Evolutionary conservation across 2,329 filamentous ascomycete genomes (phyloP), one percentile per base, ranked within the genome.

Genomic region (Thielaviopsis ethacetica): DNA sequence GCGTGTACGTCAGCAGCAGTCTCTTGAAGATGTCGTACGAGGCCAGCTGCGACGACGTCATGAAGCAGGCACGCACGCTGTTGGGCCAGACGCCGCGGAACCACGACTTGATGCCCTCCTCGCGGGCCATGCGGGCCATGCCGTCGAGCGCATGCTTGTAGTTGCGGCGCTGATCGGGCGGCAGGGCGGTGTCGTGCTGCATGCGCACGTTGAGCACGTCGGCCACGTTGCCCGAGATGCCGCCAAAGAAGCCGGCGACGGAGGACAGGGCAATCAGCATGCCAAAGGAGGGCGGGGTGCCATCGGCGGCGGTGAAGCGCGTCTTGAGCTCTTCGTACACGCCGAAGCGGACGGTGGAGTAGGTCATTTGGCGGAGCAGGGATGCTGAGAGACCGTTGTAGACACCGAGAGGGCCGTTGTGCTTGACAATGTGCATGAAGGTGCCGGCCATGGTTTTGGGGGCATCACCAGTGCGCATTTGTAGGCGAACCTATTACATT

Each of bases 141-240:
- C 93, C 93, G 68, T 97, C 85, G 54, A 96, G 70, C 2, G 91
- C 93, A 70, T 97, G 81, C 63, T 83, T 85, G 74, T 98, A 98
- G 71, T 95, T 93, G 59, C 91, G 81, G 54, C 88, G 83, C 67
- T 94, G 75, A 5, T 78, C 78, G 0, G 73, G 67, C 0, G 90
- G 86, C 1, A 96, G 81, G 0, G 89, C 83, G 2, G 87, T 84
- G 67, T 85, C 93, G 72, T 95, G 88, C 73, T 98, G 93, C 93
- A 98, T 98, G 64, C 93, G 88, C 55, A 98, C 93, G 72, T 98
- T 98, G 67, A 96, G 78, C 38, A 98, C 90, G 70, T 98, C 93
- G 64, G 91, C 91, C 2, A 91, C 90, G 73, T 97, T 98, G 64
- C 93, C 93, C 5, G 85, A 87, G 53, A 97, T 74, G 55, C 93